Percentiles rank a stretch among this genome's conserved stretches.
Evolutionary conservation across 2,329 filamentous ascomycete species (phyloP).

Genomic region (Cadophora malorum): DNA sequence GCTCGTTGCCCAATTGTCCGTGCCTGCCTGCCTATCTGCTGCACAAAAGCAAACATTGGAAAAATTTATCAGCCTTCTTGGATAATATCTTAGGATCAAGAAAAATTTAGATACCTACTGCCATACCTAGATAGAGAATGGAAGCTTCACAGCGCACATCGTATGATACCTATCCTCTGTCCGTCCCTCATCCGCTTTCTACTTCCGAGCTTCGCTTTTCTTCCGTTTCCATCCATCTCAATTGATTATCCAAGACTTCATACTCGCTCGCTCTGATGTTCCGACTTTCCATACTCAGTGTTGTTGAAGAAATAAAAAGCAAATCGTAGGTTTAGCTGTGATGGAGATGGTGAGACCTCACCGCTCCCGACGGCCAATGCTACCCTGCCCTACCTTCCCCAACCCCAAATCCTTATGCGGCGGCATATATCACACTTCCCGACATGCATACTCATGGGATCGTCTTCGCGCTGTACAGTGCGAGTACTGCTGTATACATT

Average conservation of each 20-base stretch:
- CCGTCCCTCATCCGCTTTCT: not conserved
- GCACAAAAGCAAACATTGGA: conserved; percentile 6
- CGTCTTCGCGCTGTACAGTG: no score
- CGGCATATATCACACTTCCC: conserved; percentile 1
- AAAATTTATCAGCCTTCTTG: conserved; percentile 4
- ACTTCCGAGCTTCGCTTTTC: not conserved
- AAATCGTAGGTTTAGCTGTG: not conserved
- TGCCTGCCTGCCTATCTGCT: conserved; percentile 9
- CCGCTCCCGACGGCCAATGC: not conserved
- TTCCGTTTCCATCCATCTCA: not conserved
- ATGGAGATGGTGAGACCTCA: not conserved
- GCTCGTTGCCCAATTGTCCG: not conserved
- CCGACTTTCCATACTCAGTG: not conserved
- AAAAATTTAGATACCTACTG: conserved; percentile 20
- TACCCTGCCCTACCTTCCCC: not conserved
- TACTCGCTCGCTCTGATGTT: not conserved
- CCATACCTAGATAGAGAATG: conserved; percentile 29
- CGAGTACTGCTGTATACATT: no score
- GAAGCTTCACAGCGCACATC: conserved; percentile 31
- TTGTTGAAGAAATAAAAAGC: not conserved
- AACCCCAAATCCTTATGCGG: not conserved
- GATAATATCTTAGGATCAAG: conserved; percentile 10
- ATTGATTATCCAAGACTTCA: not conserved
- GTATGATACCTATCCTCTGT: not conserved
- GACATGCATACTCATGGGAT: not conserved